Base-by-base conservation (phyloP, 2,329 filamentous ascomycete species). In the Plenodomus tracheiphilus region DNA sequence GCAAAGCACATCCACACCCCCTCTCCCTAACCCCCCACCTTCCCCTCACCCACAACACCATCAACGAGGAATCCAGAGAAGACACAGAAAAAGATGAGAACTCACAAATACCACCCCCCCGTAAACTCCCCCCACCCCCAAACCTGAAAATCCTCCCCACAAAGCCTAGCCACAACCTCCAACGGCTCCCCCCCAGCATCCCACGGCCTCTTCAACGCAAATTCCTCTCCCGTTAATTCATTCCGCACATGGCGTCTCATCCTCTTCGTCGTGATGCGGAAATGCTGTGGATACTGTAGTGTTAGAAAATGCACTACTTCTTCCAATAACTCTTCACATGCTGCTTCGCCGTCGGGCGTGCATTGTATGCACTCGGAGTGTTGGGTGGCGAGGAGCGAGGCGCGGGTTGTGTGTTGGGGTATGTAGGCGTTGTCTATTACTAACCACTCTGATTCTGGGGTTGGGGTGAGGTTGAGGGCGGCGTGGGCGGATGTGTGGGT, bases 81-180 rank as follows among this genome's bases (percentile, higher is more conserved):
- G 10, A 25, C 5, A 25, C 22, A 25, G 10, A 25, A 25, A 25
- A 25, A 15, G 4, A 18, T 8, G 10, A 17, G 9, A 10, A 61
- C 66, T 74, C 51, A 70, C 76, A 82, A 59, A 44, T 76, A 75
- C 53, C 79, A 78, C 48, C 78, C 72, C 8, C 70, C 74, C 6
- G 76, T 76, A 17, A 73, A 74, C 11, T 75, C 72, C 40, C 71
- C 59, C 53, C 74, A 74, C 49, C 76, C 67, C 32, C 81, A 54
- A 32, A 83, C 70, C 41, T 74, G 80, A 47, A 82, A 73, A 51
- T 82, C 80, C 58, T 81, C 79, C 74, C 77, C 77, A 1, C 75
- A 74, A 16, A 82, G 63, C 40, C 78, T 70, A 0, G 78, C 79
- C 9, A 76, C 77, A 13, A 77, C 65, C 49, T 81, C 80, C n/a